phyloP scores from a whole-genome alignment of 768 basidiomycete genomes.

The Galerina marginata region DNA sequence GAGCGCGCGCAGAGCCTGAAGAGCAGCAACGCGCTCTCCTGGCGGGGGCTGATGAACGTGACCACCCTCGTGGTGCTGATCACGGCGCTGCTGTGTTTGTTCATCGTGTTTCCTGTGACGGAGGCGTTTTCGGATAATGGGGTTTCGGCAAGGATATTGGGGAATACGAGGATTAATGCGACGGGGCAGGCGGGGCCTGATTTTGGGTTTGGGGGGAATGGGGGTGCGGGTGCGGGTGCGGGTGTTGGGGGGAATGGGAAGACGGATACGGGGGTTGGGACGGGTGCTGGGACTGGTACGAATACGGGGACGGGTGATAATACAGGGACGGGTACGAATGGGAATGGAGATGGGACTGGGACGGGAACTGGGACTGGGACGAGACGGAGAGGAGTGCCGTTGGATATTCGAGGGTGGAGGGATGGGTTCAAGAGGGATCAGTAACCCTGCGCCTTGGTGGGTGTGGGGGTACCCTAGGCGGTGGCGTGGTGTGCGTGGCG shows the following conservation, averaged over 20 bases:
- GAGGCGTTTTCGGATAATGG: conserved; percentile 44
- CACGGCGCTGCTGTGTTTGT: conserved; percentile 63
- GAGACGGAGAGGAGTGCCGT: no score
- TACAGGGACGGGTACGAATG: no score
- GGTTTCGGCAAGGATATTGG: conserved; percentile 48
- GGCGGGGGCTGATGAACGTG: conserved; percentile 59
- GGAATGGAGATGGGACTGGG: no score
- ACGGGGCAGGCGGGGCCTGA: conserved; percentile 61
- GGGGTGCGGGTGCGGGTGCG: not conserved
- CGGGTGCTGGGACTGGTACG: not conserved
- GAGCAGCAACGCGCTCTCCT: conserved; percentile 20
- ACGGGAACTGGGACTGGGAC: no score
- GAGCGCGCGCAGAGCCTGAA: not conserved
- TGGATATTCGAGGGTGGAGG: no score
- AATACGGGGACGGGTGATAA: no score
- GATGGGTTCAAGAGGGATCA: no score
- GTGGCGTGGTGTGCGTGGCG: no score
- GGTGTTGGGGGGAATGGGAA: not conserved
- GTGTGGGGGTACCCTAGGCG: no score
- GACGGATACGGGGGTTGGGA: not conserved
- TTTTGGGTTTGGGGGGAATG: not conserved
- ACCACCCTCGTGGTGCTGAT: conserved; percentile 66
- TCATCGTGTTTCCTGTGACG: conserved; percentile 79
- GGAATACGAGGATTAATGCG: conserved; percentile 65
- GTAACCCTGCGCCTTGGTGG: no score